These are phyloP conservation scores for Apiotrichum sp. DNA, from an alignment of 1,284 basidiomycete genomes.

Conservation along the genomic window DNA sequence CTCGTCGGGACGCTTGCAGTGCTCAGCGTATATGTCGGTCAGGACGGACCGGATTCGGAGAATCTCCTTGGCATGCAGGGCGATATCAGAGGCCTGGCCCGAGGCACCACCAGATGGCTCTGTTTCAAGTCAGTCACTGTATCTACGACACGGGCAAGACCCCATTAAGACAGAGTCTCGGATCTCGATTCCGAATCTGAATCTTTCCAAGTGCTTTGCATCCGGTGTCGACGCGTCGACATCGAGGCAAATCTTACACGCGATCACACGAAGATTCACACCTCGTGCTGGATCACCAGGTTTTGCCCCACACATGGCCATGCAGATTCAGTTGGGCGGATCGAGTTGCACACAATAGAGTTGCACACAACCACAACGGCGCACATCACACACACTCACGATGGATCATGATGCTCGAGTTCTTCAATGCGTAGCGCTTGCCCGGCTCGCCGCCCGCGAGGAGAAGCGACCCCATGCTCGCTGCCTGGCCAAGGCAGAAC, in stretches of 20 bases:
- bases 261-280: too few species aligned
- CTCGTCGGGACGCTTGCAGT: slow-evolving; percentile 63
- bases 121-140: slow-evolving; percentile 35
- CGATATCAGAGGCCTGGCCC: slow-evolving; percentile 88
- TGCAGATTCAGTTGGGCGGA: too few species aligned
- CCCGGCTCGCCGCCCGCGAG: slow-evolving; percentile 79
- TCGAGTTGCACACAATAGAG: too few species aligned
- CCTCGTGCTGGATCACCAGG: too few species aligned
- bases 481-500: slow-evolving; percentile 86
- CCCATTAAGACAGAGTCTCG: too few species aligned
- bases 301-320: too few species aligned
- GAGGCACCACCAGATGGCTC: slow-evolving; percentile 90
- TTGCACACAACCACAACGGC: too few species aligned
- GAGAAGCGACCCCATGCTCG: slow-evolving; percentile 86
- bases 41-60: slow-evolving; percentile 72
- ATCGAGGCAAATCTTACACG: too few species aligned
- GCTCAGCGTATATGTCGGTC: slow-evolving; percentile 66
- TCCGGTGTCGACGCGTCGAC: too few species aligned
- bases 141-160: too few species aligned
- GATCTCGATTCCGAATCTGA: too few species aligned
- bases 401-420: slow-evolving; percentile 94
- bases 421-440: slow-evolving; percentile 79
- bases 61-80: slow-evolving; percentile 89
- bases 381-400: slow-evolving; percentile 55
- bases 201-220: too few species aligned